A percentile compares a stretch with the other conserved stretches of the same genome.
Evolutionary conservation across 2,329 filamentous ascomycete species (phyloP).

Genomic region (Penicillium vulpinum): DNA sequence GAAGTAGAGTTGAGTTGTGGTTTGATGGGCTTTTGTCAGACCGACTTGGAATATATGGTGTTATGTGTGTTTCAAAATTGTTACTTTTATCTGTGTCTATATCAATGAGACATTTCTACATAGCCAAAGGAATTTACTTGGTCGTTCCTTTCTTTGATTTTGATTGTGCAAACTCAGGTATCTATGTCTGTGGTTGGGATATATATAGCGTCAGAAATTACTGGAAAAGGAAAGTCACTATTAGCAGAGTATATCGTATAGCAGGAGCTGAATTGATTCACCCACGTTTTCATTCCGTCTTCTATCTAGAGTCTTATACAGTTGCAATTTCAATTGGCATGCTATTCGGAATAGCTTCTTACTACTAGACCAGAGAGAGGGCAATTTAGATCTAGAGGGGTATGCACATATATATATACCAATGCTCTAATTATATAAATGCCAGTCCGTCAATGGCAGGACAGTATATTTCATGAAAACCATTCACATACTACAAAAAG

Average conservation of each 20-base stretch:
- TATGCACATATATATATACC: background rate
- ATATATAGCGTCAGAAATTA: background rate
- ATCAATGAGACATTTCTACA: conserved; percentile 10
- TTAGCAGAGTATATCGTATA: background rate
- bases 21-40: background rate
- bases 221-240: background rate
- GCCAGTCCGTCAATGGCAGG: background rate
- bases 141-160: background rate
- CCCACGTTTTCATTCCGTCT: background rate
- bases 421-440: background rate
- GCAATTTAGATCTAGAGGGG: too few relatives aligned
- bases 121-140: conserved; percentile 10
- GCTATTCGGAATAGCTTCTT: background rate
- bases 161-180: background rate
- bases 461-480: background rate
- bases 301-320: background rate
- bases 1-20: conserved; percentile 19
- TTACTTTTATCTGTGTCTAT: conserved; percentile 9
- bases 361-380: background rate
- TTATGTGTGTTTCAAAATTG: conserved; percentile 9
- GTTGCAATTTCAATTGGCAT: background rate
- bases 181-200: background rate
- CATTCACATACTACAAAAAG: background rate
- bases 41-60: conserved; percentile 6
- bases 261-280: background rate